Conservation (phyloP, 345 rosid genomes). For the Citrus medica region DNA sequence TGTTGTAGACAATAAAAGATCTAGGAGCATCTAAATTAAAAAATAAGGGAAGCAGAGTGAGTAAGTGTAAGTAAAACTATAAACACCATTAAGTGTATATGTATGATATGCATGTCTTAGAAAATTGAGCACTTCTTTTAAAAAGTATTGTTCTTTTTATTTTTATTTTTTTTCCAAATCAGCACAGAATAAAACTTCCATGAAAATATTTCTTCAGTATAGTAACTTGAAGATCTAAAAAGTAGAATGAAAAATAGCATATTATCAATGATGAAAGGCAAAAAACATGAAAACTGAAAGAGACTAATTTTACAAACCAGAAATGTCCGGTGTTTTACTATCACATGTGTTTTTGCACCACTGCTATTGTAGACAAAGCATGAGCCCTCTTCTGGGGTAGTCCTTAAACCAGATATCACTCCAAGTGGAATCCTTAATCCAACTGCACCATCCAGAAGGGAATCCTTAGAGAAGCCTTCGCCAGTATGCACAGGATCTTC, state of each 20-base stretch:
- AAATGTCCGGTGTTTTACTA: slow-evolving; percentile 88
- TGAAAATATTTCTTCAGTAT: neutral
- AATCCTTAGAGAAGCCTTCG: slow-evolving; percentile 17
- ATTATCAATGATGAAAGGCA: slow-evolving; percentile 9
- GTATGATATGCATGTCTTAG: neutral
- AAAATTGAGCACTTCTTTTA: neutral
- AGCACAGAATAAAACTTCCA: neutral
- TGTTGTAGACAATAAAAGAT: neutral
- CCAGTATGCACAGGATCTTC: slow-evolving; percentile 21
- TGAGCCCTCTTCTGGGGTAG: slow-evolving; percentile 74
- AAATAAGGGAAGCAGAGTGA: neutral
- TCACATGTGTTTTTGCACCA: slow-evolving; percentile 80
- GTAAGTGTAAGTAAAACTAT: neutral
- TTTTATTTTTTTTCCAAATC: no score
- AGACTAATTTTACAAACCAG: slow-evolving; percentile 57
- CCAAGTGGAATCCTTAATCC: slow-evolving; percentile 58
- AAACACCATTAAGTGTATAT: neutral
- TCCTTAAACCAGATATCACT: slow-evolving; percentile 68
- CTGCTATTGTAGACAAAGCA: slow-evolving; percentile 68
- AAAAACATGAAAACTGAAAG: slow-evolving; percentile 18
- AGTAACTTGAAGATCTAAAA: neutral
- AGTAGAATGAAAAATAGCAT: slow-evolving; percentile 1
- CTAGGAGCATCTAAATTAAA: neutral
- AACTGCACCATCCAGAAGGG: slow-evolving; percentile 20
- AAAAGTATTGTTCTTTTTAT: neutral